Conservation (phyloP, 2,329 filamentous ascomycete species). For the Pyrenochaeta sp. region DNA sequence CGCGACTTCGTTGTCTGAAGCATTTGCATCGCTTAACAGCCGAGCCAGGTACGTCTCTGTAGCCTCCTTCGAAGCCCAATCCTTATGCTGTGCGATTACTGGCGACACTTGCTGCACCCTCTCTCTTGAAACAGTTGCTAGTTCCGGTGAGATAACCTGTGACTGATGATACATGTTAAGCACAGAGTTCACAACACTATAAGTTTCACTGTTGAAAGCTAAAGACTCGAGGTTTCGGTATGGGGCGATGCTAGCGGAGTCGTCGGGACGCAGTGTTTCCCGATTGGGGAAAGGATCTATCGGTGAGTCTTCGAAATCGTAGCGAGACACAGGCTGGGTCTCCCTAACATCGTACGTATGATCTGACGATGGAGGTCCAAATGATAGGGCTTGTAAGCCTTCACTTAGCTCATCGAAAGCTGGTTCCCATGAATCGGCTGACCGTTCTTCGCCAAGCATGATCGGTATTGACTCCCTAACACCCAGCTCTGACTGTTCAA, state of each 20-base stretch:
- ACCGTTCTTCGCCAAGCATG: slow-evolving; percentile 57
- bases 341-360: slow-evolving; percentile 20
- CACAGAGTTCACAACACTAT: slow-evolving; percentile 53
- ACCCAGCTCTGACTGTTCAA: slow-evolving; percentile 56
- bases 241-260: slow-evolving; percentile 50
- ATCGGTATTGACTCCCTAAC: slow-evolving; percentile 65
- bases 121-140: slow-evolving; percentile 50
- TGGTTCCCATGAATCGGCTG: slow-evolving; percentile 19
- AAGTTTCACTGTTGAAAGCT: slow-evolving; percentile 53
- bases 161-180: slow-evolving; percentile 53
- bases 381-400: slow-evolving; percentile 19
- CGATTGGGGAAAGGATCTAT: slow-evolving; percentile 43
- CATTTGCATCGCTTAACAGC: slow-evolving; percentile 51
- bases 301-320: slow-evolving; percentile 44
- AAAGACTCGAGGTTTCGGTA: slow-evolving; percentile 39
- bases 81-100: slow-evolving; percentile 61
- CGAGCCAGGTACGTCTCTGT: slow-evolving; percentile 65
- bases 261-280: slow-evolving; percentile 47
- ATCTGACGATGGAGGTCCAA: slow-evolving; percentile 22
- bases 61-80: slow-evolving; percentile 64
- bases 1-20: slow-evolving; percentile 17
- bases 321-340: slow-evolving; percentile 25
- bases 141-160: slow-evolving; percentile 48
- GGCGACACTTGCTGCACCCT: slow-evolving; percentile 60
- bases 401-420: slow-evolving; percentile 17